phyloP scores from a whole-genome alignment of 257 asterid species.

The Apocynum venetum region DNA sequence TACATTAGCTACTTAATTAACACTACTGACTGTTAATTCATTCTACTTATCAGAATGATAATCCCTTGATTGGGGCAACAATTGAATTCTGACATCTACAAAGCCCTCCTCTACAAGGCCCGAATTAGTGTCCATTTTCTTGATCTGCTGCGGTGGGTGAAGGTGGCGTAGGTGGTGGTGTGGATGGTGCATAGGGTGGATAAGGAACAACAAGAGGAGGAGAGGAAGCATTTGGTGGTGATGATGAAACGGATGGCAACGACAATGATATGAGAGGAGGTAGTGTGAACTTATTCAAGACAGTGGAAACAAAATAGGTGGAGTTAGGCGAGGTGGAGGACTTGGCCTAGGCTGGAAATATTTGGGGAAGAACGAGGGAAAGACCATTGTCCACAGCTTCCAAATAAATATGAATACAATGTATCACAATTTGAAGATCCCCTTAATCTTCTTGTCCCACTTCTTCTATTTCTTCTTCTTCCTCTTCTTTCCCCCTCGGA shows the following conservation, averaged over 20 bases:
- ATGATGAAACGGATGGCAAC: too few relatives aligned
- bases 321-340: conserved; percentile 18
- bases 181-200: too few relatives aligned
- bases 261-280: too few relatives aligned
- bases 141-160: conserved; percentile 20
- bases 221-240: too few relatives aligned
- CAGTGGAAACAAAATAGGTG: conserved; percentile 2
- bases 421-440: conserved; percentile 31
- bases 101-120: conserved; percentile 52
- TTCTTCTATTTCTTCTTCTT: background rate
- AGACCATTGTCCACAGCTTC: conserved; percentile 40
- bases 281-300: too few relatives aligned
- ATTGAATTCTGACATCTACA: conserved; percentile 79
- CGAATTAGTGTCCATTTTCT: conserved; percentile 57
- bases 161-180: too few relatives aligned
- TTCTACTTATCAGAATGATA: conserved; percentile 60
- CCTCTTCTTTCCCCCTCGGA: conserved; percentile 31
- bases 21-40: conserved; percentile 66
- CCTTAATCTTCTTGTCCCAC: conserved; percentile 14
- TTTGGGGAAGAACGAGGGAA: conserved; percentile 20
- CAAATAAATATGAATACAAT: conserved; percentile 25
- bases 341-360: conserved; percentile 22
- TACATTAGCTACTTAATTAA: conserved; percentile 67
- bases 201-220: too few relatives aligned
- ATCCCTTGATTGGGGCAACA: conserved; percentile 84